Conservation (phyloP, 2,329 filamentous ascomycete species). For the Sordariomycetes sp. region DNA sequence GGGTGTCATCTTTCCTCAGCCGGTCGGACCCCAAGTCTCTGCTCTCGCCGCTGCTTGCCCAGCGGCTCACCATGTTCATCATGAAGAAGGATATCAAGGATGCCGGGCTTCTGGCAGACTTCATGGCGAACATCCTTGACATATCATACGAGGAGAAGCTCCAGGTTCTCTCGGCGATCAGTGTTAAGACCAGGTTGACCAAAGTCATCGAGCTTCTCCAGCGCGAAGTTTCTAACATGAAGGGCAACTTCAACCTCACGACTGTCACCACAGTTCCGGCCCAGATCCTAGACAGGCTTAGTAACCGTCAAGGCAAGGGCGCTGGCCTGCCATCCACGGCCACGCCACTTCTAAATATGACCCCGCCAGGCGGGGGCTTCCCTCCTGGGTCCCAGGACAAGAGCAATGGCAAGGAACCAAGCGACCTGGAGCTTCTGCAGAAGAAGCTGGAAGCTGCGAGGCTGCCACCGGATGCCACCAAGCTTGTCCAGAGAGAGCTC, state of each 20-base stretch:
- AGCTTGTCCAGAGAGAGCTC: slow-evolving; percentile 83
- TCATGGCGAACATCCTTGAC: slow-evolving; percentile 90
- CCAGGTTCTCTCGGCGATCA: slow-evolving; percentile 69
- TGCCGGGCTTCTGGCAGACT: slow-evolving; percentile 80
- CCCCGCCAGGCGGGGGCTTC: slow-evolving; percentile 4
- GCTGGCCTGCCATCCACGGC: slow-evolving; percentile 12
- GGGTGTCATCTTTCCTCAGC: slow-evolving; percentile 75
- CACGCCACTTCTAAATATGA: slow-evolving; percentile 22
- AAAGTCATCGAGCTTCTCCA: slow-evolving; percentile 77
- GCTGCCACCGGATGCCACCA: slow-evolving; percentile 73
- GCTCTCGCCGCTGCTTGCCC: slow-evolving; percentile 74
- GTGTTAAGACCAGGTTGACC: slow-evolving; percentile 67
- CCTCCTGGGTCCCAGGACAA: slow-evolving; percentile 29
- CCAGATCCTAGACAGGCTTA: slow-evolving; percentile 46
- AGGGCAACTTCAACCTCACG: slow-evolving; percentile 79
- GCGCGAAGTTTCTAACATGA: slow-evolving; percentile 72
- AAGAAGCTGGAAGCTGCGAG: slow-evolving; percentile 76
- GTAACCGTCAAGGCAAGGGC: slow-evolving; percentile 21
- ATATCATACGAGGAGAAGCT: slow-evolving; percentile 86
- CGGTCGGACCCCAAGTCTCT: slow-evolving; percentile 52
- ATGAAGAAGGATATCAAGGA: slow-evolving; percentile 70
- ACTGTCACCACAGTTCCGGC: slow-evolving; percentile 59
- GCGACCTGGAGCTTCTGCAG: slow-evolving; percentile 84
- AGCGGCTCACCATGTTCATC: slow-evolving; percentile 81
- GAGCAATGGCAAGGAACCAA: slow-evolving; percentile 70